Base-by-base conservation (phyloP, 306 rosid species). In the Hippophae rhamnoides region DNA sequence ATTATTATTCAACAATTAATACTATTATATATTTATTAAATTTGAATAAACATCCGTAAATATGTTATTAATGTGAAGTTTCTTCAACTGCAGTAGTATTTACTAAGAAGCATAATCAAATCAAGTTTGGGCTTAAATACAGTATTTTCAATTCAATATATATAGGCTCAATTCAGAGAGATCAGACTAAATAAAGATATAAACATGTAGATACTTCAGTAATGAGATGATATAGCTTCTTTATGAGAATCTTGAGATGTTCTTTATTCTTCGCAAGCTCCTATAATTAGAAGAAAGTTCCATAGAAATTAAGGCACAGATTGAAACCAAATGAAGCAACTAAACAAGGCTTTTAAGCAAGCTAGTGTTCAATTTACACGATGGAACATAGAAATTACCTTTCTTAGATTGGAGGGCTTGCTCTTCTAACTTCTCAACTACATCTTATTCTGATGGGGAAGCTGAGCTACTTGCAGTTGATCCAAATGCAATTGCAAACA, bases 191-290 rank as follows among this genome's bases (percentile, higher is more conserved):
- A 61, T 78, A 80, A 54, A 95, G 95, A 73, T 96, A 87, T 75
- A 85, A 95, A 96, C 96, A 92, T 50, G 89, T 85, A 60, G 95
- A 85, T 74, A 92, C 79, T 78, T 88, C 96, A 23, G 85, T 58
- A 50, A 92, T 66, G 56, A 92, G 93, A 64, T 83, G 81, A 54
- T 93, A 76, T 56, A 83, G 58, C 69, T 86, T 95, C 84, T 86
- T 89, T 57, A 93, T 85, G 60, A 88, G 94, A 74, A 55, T 59
- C 82, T 85, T 88, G 72, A 93, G 56, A 63, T 82, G 77, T 58
- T 72, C 47, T 73, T 93, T 88, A 82, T 88, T 88, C 71, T 70
- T 68, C 14, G 75, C 78, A 73, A 93, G 88, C 82, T 88, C 95
- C 99, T 92, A 73, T 11, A 74, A 38, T 44, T 44, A 61, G 38